phyloP scores from a whole-genome alignment of 2,329 filamentous ascomycete species.

The Aspergillus floridensis region DNA sequence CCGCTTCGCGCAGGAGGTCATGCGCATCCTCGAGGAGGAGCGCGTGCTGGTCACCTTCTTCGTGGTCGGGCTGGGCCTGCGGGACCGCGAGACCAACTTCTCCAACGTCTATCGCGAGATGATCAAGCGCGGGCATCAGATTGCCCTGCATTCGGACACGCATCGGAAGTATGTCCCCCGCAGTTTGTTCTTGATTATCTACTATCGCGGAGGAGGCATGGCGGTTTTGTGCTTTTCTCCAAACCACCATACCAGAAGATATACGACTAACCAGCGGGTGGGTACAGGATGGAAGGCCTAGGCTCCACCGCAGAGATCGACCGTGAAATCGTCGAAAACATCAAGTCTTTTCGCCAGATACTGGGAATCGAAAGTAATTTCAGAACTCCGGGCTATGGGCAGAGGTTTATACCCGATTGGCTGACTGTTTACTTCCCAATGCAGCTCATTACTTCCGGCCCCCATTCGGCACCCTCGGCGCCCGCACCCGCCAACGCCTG shows the following conservation, averaged over 20 bases:
- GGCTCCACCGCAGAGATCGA: constrained; percentile 34
- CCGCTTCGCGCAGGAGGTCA: constrained; percentile 57
- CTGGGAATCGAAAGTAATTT: constrained; percentile 34
- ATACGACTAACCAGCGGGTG: background rate
- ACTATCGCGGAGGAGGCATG: too few relatives aligned
- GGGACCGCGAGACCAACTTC: constrained; percentile 59
- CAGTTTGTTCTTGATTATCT: background rate
- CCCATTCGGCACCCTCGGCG: constrained; percentile 67
- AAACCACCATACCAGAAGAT: too few relatives aligned
- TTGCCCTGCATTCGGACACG: constrained; percentile 66
- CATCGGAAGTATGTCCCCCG: constrained; percentile 56
- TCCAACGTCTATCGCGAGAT: constrained; percentile 64
- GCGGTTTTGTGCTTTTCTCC: too few relatives aligned
- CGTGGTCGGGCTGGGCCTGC: constrained; percentile 63
- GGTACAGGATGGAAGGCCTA: constrained; percentile 38
- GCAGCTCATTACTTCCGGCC: constrained; percentile 62
- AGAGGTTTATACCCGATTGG: background rate
- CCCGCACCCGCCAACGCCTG: constrained; percentile 63
- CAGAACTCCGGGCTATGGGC: too few relatives aligned
- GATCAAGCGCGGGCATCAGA: constrained; percentile 61
- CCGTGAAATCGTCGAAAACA: constrained; percentile 35
- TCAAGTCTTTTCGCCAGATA: constrained; percentile 30
- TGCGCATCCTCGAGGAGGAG: constrained; percentile 60
- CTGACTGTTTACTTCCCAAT: background rate
- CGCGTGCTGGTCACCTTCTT: constrained; percentile 68